Evolutionary conservation across 306 rosid species (phyloP).

Genomic region (Rosa lucieae): DNA sequence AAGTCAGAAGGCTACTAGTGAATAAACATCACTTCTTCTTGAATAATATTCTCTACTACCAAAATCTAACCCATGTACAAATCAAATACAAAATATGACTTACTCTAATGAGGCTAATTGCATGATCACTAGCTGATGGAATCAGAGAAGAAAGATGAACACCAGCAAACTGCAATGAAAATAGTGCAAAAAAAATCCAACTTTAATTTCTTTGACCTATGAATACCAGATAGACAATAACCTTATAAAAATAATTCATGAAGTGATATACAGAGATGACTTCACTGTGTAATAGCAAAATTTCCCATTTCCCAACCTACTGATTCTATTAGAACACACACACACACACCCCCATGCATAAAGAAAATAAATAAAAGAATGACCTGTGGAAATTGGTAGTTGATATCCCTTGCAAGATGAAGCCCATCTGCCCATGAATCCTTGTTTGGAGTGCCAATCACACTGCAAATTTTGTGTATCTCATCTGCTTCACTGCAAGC

Average conservation of each 20-base stretch:
- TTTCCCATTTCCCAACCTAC: not conserved
- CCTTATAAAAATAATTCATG: not conserved
- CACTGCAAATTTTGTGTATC: slow-evolving; percentile 86
- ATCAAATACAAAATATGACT: slow-evolving; percentile 22
- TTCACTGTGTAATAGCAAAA: not conserved
- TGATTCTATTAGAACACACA: not conserved
- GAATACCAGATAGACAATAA: not conserved
- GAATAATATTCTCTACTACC: not conserved
- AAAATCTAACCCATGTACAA: not conserved
- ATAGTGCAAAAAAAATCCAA: not conserved
- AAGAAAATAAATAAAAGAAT: slow-evolving; percentile 4
- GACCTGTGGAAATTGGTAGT: slow-evolving; percentile 90
- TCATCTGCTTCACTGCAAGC: slow-evolving; percentile 85
- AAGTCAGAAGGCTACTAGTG: not conserved
- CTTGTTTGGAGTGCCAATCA: slow-evolving; percentile 80
- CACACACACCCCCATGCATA: not conserved
- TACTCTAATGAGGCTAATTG: slow-evolving; percentile 76
- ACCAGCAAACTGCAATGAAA: slow-evolving; percentile 57
- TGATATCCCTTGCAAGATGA: slow-evolving; percentile 81
- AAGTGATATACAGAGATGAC: not conserved
- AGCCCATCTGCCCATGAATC: slow-evolving; percentile 89
- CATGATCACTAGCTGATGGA: slow-evolving; percentile 73
- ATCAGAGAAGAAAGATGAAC: slow-evolving; percentile 68
- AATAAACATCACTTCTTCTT: not conserved
- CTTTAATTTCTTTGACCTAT: not conserved